Percentiles rank a stretch among this genome's conserved stretches.
phyloP scores from a whole-genome alignment of 257 asterid species.

The Salvia splendens region DNA sequence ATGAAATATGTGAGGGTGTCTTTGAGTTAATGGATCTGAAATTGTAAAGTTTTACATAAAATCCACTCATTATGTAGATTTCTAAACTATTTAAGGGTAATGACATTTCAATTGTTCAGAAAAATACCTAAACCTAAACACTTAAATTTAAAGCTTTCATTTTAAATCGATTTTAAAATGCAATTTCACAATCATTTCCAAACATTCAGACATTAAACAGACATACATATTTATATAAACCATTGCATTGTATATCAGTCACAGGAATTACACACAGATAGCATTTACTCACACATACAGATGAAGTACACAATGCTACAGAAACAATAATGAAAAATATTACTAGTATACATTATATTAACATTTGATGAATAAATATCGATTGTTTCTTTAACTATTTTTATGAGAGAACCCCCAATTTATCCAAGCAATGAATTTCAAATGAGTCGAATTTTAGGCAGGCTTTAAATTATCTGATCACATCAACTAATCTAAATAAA shows the following conservation, averaged over 20 bases:
- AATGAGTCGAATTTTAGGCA: no score
- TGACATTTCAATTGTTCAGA: no score
- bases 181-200: neutral
- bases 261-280: neutral
- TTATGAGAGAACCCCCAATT: no score
- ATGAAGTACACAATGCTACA: no score
- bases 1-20: neutral
- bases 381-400: no score
- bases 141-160: neutral
- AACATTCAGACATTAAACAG: neutral
- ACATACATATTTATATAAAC: neutral
- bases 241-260: neutral
- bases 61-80: neutral
- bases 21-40: neutral
- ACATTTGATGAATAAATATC: no score
- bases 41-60: neutral
- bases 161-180: neutral
- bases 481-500: no score
- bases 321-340: no score
- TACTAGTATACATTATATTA: no score
- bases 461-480: no score
- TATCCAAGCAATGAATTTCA: no score
- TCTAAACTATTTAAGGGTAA: neutral
- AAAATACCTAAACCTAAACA: no score
- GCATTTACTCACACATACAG: neutral